phyloP scores from a whole-genome alignment of 2,329 filamentous ascomycete species.

The Colletotrichum salicis region DNA sequence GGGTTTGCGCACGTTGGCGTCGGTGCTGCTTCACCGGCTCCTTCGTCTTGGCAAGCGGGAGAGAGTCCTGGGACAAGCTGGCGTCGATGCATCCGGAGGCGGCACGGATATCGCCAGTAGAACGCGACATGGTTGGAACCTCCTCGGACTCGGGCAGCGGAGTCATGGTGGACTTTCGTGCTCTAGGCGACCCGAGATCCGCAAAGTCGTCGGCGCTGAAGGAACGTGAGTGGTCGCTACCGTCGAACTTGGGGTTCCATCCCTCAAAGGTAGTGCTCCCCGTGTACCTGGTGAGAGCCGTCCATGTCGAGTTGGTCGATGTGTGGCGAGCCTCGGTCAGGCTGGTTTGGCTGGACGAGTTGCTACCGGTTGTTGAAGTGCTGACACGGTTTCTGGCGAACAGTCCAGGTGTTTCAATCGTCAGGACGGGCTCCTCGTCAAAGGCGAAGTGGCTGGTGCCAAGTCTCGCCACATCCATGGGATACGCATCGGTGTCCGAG shows the following conservation, averaged over 20 bases:
- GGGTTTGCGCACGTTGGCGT: conserved; percentile 57
- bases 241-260: conserved; percentile 43
- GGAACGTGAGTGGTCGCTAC: conserved; percentile 44
- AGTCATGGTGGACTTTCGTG: conserved; percentile 24
- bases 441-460: conserved; percentile 47
- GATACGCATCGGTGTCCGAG: conserved; percentile 35
- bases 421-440: conserved; percentile 48
- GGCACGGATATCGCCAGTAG: conserved; percentile 27
- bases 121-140: conserved; percentile 23
- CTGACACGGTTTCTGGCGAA: conserved; percentile 58
- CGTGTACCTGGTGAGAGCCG: conserved; percentile 65
- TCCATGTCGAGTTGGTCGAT: conserved; percentile 64
- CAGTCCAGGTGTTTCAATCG: conserved; percentile 46
- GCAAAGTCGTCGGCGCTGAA: conserved; percentile 37
- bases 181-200: conserved; percentile 35
- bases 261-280: conserved; percentile 57
- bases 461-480: conserved; percentile 47
- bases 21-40: conserved; percentile 44
- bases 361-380: conserved; percentile 65
- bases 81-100: conserved; percentile 19
- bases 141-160: conserved; percentile 34
- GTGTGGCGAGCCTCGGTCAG: conserved; percentile 63
- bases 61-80: conserved; percentile 43
- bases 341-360: conserved; percentile 57
- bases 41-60: conserved; percentile 43